phyloP scores from a whole-genome alignment of 306 rosid species.

The Potentilla sterilis region DNA sequence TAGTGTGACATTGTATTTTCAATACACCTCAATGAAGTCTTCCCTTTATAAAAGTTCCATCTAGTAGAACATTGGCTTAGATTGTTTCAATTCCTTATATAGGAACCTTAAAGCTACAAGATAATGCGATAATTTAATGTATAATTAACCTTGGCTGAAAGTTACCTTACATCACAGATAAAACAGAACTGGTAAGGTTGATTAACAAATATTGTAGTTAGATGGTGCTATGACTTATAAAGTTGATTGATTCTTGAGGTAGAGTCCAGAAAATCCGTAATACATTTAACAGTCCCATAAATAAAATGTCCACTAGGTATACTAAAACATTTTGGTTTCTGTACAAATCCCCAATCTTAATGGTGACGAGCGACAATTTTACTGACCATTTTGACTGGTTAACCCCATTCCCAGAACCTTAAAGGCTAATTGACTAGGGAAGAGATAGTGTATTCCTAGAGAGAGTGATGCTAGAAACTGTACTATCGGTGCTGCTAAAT shows the following conservation, averaged over 20 bases:
- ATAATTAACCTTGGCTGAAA: not conserved
- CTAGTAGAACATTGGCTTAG: not conserved
- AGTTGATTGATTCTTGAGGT: not conserved
- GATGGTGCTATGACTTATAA: not conserved
- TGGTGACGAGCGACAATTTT: not conserved
- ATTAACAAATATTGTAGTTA: not conserved
- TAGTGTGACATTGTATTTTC: conserved; percentile 17
- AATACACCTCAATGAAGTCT: conserved; percentile 4
- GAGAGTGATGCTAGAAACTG: conserved; percentile 14
- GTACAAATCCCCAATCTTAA: not conserved
- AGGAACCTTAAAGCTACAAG: not conserved
- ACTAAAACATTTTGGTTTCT: conserved; percentile 6
- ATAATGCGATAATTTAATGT: not conserved
- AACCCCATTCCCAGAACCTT: conserved; percentile 1
- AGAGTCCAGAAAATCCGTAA: conserved; percentile 5
- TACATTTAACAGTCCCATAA: not conserved
- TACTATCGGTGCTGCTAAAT: conserved; percentile 26
- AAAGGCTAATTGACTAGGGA: not conserved
- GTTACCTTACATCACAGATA: not conserved
- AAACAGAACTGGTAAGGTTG: not conserved
- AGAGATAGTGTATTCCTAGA: conserved; percentile 15
- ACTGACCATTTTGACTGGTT: not conserved
- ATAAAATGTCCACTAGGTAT: not conserved
- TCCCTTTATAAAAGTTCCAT: conserved; percentile 7
- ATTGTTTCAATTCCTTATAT: not conserved